Evolutionary conservation across 208 protist species (phyloP).

Genomic region (Acanthamoeba culbertsoni): DNA sequence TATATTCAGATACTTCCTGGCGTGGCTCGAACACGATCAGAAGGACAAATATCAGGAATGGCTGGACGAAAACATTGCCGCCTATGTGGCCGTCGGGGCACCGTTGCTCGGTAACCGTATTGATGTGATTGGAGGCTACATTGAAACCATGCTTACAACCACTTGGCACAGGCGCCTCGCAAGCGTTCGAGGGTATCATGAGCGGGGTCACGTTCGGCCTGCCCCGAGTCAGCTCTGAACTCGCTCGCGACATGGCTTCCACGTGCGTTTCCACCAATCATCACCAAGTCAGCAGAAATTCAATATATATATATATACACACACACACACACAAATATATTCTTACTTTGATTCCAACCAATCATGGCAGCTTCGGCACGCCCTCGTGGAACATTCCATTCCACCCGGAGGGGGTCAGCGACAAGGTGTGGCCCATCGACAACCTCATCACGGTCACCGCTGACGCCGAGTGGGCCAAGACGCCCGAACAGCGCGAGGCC

Average conservation of each 20-base stretch:
- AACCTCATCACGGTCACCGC: not conserved
- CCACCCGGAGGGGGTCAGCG: not conserved
- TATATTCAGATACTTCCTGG: slow-evolving; percentile 6
- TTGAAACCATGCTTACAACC: not conserved
- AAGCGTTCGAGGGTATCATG: not conserved
- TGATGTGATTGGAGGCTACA: too few relatives aligned
- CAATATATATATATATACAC: too few relatives aligned
- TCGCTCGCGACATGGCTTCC: not conserved
- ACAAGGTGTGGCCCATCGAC: not conserved
- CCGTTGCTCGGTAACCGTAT: not conserved
- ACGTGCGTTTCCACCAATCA: not conserved
- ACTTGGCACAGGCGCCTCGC: not conserved
- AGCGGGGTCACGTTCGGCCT: slow-evolving; percentile 15
- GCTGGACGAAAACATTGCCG: not conserved
- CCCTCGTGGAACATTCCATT: not conserved
- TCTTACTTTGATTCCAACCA: too few relatives aligned
- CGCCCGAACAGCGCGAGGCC: not conserved
- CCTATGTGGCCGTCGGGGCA: not conserved
- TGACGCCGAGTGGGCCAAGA: not conserved
- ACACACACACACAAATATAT: too few relatives aligned
- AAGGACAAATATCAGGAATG: slow-evolving; percentile 12
- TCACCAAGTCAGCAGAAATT: too few relatives aligned
- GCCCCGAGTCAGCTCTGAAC: not conserved
- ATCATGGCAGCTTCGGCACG: not conserved
- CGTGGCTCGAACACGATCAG: not conserved